Base-by-base conservation (phyloP, 1,139 yeast genomes). In the Sugiyamaella sp. region DNA sequence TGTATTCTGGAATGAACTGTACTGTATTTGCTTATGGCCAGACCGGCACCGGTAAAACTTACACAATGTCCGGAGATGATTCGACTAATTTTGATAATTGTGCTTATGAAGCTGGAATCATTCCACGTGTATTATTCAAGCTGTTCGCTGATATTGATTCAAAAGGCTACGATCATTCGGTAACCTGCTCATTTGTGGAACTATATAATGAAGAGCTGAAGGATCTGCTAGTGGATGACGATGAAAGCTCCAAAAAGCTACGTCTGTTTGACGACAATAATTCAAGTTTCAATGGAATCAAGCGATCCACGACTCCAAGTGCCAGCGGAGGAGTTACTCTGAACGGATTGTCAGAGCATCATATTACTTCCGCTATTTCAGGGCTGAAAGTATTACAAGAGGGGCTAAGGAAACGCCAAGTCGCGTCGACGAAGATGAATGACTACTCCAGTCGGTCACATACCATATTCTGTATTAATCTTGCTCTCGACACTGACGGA, bases 21-120 rank as follows among this genome's bases (percentile, higher is more conserved):
- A 87, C 96, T 0, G 78, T 89, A 3, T 78, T 89, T 63, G 95
- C 96, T 0, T 89, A 89, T 67, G 96, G 96, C 8, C 96, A 89
- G 70, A 89, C 96, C 0, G 96, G 96, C 8, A 85, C 95, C 0
- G 96, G 96, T 1, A 88, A 88, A 64, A 88, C 97, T 0, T 73
- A 85, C 64, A 89, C 96, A 2, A 89, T 89, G 96, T 81, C 89
- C 63, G 96, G 96, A 22, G 84, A 82, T 60, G 74, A 77, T 21
- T 61, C 60, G 2, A 52, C 59, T 43, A 55, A 59, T 35, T 56
- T 56, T 20, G 49, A 50, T 42, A 49, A 55, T 21, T 58, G 57
- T 51, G 56, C 62, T 2, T 55, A 60, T 16, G 57, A 49, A 81
- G 82, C 86, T 0, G 91, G 93, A 6, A 79, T 86, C 6, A 84